Evolutionary conservation across 2,329 filamentous ascomycete species (phyloP).

Genomic region (Phoma sp.): DNA sequence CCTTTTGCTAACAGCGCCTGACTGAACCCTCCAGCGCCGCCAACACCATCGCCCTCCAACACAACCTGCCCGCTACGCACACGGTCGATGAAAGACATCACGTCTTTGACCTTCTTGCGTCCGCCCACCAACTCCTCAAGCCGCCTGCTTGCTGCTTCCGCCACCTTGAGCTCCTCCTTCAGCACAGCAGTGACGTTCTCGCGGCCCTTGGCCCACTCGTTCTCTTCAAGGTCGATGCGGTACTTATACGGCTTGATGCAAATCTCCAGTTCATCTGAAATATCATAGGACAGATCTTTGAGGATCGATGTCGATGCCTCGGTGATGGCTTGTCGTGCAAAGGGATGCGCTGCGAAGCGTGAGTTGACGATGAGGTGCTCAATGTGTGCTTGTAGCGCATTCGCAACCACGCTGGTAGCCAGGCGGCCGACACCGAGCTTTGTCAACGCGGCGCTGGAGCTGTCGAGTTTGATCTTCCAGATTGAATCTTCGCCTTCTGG

Average conservation of each 20-base stretch:
- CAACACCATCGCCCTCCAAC: constrained; percentile 81
- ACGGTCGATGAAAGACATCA: constrained; percentile 89
- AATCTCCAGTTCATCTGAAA: constrained; percentile 96
- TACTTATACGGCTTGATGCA: constrained; percentile 99
- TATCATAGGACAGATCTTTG: constrained; percentile 95
- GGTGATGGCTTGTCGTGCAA: constrained; percentile 89
- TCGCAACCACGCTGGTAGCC: constrained; percentile 89
- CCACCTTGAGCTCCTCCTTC: constrained; percentile 87
- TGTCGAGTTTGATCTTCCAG: constrained; percentile 94
- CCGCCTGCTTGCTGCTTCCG: constrained; percentile 76
- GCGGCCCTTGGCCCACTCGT: constrained; percentile 85
- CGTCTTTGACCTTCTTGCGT: constrained; percentile 84
- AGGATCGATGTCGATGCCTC: constrained; percentile 90
- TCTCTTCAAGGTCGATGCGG: constrained; percentile 91
- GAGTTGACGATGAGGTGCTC: constrained; percentile 80
- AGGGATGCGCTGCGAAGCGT: constrained; percentile 88
- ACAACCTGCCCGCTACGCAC: constrained; percentile 84
- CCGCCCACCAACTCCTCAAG: constrained; percentile 83
- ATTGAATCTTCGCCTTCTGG: constrained; percentile 75
- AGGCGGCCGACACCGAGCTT: constrained; percentile 93
- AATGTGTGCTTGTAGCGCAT: constrained; percentile 84
- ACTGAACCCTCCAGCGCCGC: constrained; percentile 93
- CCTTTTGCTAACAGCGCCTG: constrained; percentile 83
- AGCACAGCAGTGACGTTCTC: constrained; percentile 82
- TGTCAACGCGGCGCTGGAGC: constrained; percentile 86